Evolutionary conservation across 2,329 filamentous ascomycete species (phyloP).

Genomic region (Stemphylium vesicarium): DNA sequence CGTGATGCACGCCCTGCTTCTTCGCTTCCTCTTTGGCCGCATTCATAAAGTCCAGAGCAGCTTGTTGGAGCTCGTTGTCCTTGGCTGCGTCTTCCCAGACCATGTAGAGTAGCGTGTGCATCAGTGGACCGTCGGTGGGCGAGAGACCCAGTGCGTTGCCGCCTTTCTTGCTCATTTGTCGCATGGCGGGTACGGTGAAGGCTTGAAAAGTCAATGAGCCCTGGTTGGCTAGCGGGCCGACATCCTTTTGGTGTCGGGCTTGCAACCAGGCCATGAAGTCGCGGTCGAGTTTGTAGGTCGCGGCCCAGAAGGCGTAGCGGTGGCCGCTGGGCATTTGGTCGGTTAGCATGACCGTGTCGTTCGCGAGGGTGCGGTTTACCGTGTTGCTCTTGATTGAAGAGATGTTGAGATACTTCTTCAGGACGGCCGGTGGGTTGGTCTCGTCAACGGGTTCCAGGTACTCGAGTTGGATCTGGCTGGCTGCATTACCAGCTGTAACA

Average conservation of each 20-base stretch:
- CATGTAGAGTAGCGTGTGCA: conserved; percentile 23
- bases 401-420: conserved; percentile 24
- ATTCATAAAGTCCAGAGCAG: conserved; percentile 23
- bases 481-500: conserved; percentile 18
- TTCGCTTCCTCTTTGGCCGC: conserved; percentile 26
- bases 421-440: conserved; percentile 28
- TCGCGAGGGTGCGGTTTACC: conserved; percentile 22
- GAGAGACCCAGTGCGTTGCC: conserved; percentile 39
- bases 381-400: conserved; percentile 23
- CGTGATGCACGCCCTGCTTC: conserved; percentile 16
- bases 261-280: conserved; percentile 26
- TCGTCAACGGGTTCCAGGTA: conserved; percentile 27
- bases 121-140: conserved; percentile 21
- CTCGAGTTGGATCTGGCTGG: conserved; percentile 22
- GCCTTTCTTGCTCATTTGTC: conserved; percentile 32
- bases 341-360: conserved; percentile 37
- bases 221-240: conserved; percentile 25
- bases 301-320: conserved; percentile 37
- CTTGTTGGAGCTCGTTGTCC: conserved; percentile 9
- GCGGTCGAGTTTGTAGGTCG: conserved; percentile 33
- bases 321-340: conserved; percentile 37
- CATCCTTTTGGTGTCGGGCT: conserved; percentile 14
- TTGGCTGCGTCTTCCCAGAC: conserved; percentile 21
- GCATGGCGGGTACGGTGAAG: conserved; percentile 28
- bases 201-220: conserved; percentile 29